Base-by-base conservation (phyloP, 805 yeast genomes). In the Zygotorulaspora danielsina region DNA sequence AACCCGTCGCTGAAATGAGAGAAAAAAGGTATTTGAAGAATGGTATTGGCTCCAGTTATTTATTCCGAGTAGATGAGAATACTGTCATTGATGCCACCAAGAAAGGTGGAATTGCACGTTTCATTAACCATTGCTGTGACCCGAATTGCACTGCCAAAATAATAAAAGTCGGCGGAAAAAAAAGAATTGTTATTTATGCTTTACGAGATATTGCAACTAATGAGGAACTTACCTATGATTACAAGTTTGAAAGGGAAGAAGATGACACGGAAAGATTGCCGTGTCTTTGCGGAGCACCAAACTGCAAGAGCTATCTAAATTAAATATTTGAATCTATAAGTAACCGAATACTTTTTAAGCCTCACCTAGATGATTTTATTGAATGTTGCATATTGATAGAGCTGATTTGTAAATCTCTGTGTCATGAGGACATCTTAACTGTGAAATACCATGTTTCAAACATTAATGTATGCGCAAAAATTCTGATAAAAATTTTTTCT, bases 91-190 rank as follows among this genome's bases (percentile, higher is more conserved):
- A 93, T 66, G 98, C 99, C 5, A 90, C 97, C 0, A 90, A 89
- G 58, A 84, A 81, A 48, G 99, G 99, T 19, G 97, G 97, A 3
- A 89, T 89, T 54, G 97, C 98, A 0, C 71, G 98, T 44, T 93
- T 93, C 56, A 93, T 93, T 60, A 93, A 93, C 54, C 99, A 93
- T 61, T 88, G 97, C 60, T 93, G 99, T 66, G 84, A 83, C 38
- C 99, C 99, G 1, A 88, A 95, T 50, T 93, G 98, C 65, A 88
- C 95, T 0, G 97, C 98, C 1, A 90, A 89, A 57, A 88, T 93
- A 55, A 89, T 89, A 54, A 87, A 87, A 61, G 97, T 88, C 27
- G 97, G 88, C 43, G 97, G 97, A 3, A 81, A 76, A 54, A 87
- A 86, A 64, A 74, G 97, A 61, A 90, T 93, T 67, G 97, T 89